Percentiles rank a stretch among this genome's conserved stretches.
phyloP scores from a whole-genome alignment of 2,329 filamentous ascomycete genomes.

The Zalaria obscura region DNA sequence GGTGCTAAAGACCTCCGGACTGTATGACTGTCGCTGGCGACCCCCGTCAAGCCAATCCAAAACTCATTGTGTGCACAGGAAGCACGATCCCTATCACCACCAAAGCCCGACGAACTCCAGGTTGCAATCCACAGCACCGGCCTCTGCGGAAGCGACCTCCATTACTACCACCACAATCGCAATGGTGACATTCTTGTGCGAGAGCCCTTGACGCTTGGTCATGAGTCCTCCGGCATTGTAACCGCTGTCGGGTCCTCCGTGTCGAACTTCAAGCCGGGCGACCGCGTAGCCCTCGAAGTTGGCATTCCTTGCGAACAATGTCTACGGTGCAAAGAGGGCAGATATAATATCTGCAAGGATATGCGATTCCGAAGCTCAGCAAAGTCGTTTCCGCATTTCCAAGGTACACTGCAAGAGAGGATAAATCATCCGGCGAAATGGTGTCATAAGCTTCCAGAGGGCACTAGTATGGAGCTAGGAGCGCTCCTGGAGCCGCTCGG shows the following conservation, averaged over 20 bases:
- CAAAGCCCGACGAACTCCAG: conserved; percentile 43
- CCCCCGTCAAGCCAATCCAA: not conserved
- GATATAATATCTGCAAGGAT: conserved; percentile 48
- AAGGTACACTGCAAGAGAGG: conserved; percentile 48
- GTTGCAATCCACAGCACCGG: conserved; percentile 51
- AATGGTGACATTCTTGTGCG: conserved; percentile 77
- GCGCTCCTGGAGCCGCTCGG: conserved; percentile 47
- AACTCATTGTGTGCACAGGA: conserved; percentile 30
- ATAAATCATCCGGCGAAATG: conserved; percentile 48
- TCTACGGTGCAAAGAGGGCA: conserved; percentile 37
- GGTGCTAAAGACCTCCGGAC: conserved; percentile 46
- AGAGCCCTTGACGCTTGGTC: conserved; percentile 67
- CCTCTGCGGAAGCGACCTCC: conserved; percentile 57
- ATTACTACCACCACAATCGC: conserved; percentile 79
- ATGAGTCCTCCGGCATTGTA: conserved; percentile 68
- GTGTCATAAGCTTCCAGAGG: conserved; percentile 43
- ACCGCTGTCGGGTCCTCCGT: conserved; percentile 48
- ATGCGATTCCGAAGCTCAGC: conserved; percentile 46
- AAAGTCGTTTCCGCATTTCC: conserved; percentile 46
- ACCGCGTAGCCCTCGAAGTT: conserved; percentile 86
- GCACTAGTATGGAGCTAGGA: conserved; percentile 39
- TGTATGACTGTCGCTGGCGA: conserved; percentile 23
- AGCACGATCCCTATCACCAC: conserved; percentile 32
- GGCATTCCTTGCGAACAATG: conserved; percentile 66
- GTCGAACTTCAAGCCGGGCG: conserved; percentile 48